Evolutionary conservation across 164 flowering plant species (phyloP).

Genomic region (Magnolia sinica): DNA sequence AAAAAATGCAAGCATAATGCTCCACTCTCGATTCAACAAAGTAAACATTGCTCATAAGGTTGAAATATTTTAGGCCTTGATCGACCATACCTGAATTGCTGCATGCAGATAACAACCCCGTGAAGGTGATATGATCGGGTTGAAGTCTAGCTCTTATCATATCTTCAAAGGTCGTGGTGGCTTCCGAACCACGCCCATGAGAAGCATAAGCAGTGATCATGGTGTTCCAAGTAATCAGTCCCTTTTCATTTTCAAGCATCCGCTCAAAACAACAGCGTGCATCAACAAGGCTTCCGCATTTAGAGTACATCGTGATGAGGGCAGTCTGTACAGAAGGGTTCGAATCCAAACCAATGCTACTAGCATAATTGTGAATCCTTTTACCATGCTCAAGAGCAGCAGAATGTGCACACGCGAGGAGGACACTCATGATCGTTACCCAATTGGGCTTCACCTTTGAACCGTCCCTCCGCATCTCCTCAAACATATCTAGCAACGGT

Average conservation of each 20-base stretch:
- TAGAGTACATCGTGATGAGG: slow-evolving; percentile 54
- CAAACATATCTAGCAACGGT: slow-evolving; percentile 35
- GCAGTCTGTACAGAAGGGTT: slow-evolving; percentile 44
- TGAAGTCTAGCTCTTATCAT: slow-evolving; percentile 40
- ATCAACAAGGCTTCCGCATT: slow-evolving; percentile 43
- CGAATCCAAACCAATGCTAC: slow-evolving; percentile 35
- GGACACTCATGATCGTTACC: slow-evolving; percentile 56
- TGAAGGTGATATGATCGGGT: slow-evolving; percentile 50
- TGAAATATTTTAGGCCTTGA: slow-evolving; percentile 39
- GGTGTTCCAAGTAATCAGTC: slow-evolving; percentile 44
- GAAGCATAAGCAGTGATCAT: slow-evolving; percentile 61
- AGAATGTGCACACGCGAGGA: slow-evolving; percentile 52
- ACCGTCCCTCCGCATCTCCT: slow-evolving; percentile 31
- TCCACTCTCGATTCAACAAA: slow-evolving; percentile 36
- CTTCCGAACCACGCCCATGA: slow-evolving; percentile 46
- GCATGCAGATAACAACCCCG: slow-evolving; percentile 52
- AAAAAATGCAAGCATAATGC: slow-evolving; percentile 54
- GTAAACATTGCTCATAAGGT: slow-evolving; percentile 31
- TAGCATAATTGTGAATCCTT: slow-evolving; percentile 39
- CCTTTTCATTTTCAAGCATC: slow-evolving; percentile 24
- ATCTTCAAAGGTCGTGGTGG: slow-evolving; percentile 37
- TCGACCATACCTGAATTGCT: slow-evolving; percentile 56
- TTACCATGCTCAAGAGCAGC: slow-evolving; percentile 49
- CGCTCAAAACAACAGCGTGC: slow-evolving; percentile 34
- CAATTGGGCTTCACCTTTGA: slow-evolving; percentile 49